Evolutionary conservation across 1,284 basidiomycete species (phyloP), one percentile per base, ranked within the genome.

Genomic region (Cystobasidiaceae sp.): DNA sequence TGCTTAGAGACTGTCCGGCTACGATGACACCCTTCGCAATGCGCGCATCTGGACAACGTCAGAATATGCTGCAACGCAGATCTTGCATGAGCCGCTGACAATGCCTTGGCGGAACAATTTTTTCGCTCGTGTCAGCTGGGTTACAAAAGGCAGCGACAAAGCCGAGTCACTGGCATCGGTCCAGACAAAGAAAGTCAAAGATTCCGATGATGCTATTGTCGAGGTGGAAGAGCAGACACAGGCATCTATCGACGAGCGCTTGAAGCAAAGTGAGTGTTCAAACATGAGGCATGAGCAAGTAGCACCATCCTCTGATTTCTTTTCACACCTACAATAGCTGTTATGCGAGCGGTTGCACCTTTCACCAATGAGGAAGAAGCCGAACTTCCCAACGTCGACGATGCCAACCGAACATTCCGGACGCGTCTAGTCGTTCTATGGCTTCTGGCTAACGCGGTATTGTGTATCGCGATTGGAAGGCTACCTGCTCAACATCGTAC

Each of bases 131-230:
- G n/a, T n/a, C n/a, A n/a, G n/a, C n/a, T n/a, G n/a, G n/a, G n/a
- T n/a, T n/a, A n/a, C n/a, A n/a, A n/a, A n/a, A n/a, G 93, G 93
- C 55, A 91, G 89, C 64, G 94, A 97, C 79, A 93, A 58, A 43
- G 56, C 55, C 37, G 56, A 49, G 28, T 45, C 44, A n/a, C 33
- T 66, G n/a, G 50, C 64, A 11, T 49, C 33, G 3, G 64, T 59
- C 27, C 41, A 50, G n/a, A 59, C 56, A 4, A 59, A 50, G 46
- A 66, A 66, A 28, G 34, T 49, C 4, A 55, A 59, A 15, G 45
- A 66, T 23, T 37, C 32, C 8, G 64, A 60, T 17, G 64, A 66
- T n/a, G 50, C 48, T 6, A 55, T 66, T 19, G 64, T 66, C 17
- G 55, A 66, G 37, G 56, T 59, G 4, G 55, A 59, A n/a, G 64